Evolutionary conservation across 257 asterid species (phyloP).

Genomic region (Nicotiana attenuata): DNA sequence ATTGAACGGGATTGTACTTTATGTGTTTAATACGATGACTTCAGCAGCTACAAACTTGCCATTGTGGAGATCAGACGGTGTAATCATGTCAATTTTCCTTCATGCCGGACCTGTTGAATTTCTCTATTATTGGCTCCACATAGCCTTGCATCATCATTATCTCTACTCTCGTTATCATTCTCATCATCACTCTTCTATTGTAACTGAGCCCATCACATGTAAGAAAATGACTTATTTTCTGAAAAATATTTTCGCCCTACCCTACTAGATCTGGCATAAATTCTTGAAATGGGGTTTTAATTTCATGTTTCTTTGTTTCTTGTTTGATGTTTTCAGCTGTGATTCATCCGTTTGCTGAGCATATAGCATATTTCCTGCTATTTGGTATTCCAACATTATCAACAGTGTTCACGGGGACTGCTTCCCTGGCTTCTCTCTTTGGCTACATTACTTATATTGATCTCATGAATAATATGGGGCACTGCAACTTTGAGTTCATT

Average conservation of each 20-base stretch:
- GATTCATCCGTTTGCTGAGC: slow-evolving; percentile 91
- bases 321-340: slow-evolving; percentile 47
- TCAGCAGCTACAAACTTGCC: not conserved
- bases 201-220: slow-evolving; percentile 10
- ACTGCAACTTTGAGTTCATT: slow-evolving; percentile 22
- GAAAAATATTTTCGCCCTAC: too few relatives aligned
- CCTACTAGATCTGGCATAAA: too few relatives aligned
- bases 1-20: not conserved
- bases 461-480: slow-evolving; percentile 20
- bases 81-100: not conserved
- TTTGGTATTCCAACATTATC: slow-evolving; percentile 58
- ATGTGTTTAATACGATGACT: not conserved
- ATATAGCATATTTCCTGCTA: slow-evolving; percentile 54
- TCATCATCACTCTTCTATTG: slow-evolving; percentile 12
- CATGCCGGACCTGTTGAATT: slow-evolving; percentile 9
- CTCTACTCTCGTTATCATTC: slow-evolving; percentile 10
- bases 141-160: slow-evolving; percentile 8
- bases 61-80: slow-evolving; percentile 4
- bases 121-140: slow-evolving; percentile 5
- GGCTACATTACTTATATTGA: slow-evolving; percentile 16
- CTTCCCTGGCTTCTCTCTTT: slow-evolving; percentile 1
- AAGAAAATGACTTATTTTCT: not conserved
- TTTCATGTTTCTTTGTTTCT: not conserved
- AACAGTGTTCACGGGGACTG: slow-evolving; percentile 32
- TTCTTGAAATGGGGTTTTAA: not conserved